Conservation (phyloP, 495 filamentous ascomycete genomes). For the Corynascus novoguineensis region DNA sequence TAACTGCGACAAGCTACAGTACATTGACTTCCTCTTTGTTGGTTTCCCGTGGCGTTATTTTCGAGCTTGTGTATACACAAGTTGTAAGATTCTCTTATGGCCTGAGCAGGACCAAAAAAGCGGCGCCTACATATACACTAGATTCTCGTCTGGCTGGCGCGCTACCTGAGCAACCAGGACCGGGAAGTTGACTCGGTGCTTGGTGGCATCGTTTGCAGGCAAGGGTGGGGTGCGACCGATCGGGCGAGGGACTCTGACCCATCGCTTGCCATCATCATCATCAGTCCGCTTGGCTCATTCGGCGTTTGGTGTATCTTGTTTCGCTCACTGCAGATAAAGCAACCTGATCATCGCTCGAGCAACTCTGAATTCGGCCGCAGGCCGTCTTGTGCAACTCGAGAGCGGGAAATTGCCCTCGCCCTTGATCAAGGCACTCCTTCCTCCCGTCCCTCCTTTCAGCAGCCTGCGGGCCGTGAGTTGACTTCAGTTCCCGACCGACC, state of each 20-base stretch:
- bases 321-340: background rate
- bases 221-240: background rate
- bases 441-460: too few relatives aligned
- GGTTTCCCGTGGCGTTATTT: background rate
- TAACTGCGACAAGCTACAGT: background rate
- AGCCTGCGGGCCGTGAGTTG: too few relatives aligned
- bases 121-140: too few relatives aligned
- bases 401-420: background rate
- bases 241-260: background rate
- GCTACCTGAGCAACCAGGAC: background rate
- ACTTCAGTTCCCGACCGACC: too few relatives aligned
- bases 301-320: background rate
- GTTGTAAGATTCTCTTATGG: background rate
- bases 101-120: background rate
- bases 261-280: background rate
- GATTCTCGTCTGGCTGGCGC: background rate
- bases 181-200: background rate
- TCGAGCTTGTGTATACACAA: too few relatives aligned
- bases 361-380: background rate
- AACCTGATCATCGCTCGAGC: too few relatives aligned
- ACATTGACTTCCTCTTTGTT: background rate
- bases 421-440: background rate
- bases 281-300: background rate
- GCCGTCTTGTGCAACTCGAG: background rate
- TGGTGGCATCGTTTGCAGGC: background rate